These are phyloP conservation scores for Suillus tomentosus DNA, from an alignment of 768 basidiomycete genomes.

Conservation along the genomic window DNA sequence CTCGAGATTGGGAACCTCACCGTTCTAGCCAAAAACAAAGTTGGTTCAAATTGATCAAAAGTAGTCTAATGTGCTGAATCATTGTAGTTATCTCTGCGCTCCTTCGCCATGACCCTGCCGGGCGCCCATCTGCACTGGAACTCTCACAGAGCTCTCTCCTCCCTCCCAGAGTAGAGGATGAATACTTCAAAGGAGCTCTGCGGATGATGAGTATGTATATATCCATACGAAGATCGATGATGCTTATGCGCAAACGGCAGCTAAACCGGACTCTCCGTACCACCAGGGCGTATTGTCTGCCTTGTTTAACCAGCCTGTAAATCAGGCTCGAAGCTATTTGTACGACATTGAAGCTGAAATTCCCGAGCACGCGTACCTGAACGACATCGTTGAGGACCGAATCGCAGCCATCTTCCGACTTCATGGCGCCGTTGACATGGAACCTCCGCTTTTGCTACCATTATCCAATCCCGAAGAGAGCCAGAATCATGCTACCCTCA, in stretches of 20 bases:
- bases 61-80: conserved; percentile 9
- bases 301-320: conserved; percentile 73
- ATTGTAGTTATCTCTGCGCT: conserved; percentile 75
- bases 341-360: conserved; percentile 74
- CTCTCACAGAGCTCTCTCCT: conserved; percentile 77
- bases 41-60: conserved; percentile 36
- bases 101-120: conserved; percentile 77
- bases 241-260: conserved; percentile 25
- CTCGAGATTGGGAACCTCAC: conserved; percentile 67
- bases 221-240: conserved; percentile 42
- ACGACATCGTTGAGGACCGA: conserved; percentile 75
- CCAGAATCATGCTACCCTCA: conserved; percentile 65
- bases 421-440: conserved; percentile 88
- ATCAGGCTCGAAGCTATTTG: conserved; percentile 63
- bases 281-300: conserved; percentile 76
- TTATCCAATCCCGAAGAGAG: conserved; percentile 63
- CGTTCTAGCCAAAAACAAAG: conserved; percentile 69
- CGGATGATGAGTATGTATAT: conserved; percentile 51
- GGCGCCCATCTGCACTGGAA: conserved; percentile 81
- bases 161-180: conserved; percentile 78
- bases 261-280: conserved; percentile 80
- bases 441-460: conserved; percentile 83
- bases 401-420: conserved; percentile 78
- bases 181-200: conserved; percentile 81
- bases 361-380: conserved; percentile 70